Evolutionary conservation across 2,329 filamentous ascomycete species (phyloP).

Genomic region (Trematosphaeria pertusa): DNA sequence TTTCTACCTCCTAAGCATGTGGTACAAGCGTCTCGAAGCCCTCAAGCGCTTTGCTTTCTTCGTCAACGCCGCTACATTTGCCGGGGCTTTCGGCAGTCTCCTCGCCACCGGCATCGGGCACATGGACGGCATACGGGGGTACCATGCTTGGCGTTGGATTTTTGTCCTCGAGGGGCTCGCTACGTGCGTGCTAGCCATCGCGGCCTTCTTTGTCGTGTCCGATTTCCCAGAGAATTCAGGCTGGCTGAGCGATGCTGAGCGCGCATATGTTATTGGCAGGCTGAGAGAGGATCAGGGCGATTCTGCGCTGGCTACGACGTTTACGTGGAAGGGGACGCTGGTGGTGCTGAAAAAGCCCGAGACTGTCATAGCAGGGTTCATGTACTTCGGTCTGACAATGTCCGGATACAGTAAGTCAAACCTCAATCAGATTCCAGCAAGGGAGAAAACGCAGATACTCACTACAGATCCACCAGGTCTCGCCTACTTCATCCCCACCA

Average conservation of each 20-base stretch:
- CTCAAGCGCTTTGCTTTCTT: slow-evolving; percentile 8
- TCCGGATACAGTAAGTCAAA: slow-evolving; percentile 49
- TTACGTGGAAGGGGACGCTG: slow-evolving; percentile 1
- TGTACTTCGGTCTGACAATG: slow-evolving; percentile 17
- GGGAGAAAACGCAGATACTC: no score
- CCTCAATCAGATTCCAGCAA: no score
- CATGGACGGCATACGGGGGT: slow-evolving; percentile 21
- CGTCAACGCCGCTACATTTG: slow-evolving; percentile 1
- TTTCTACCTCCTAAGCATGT: slow-evolving; percentile 7
- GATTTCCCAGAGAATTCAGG: slow-evolving; percentile 7
- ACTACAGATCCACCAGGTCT: no score
- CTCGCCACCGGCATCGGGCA: slow-evolving; percentile 51
- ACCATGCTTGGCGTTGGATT: slow-evolving; percentile 46
- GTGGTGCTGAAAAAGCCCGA: slow-evolving; percentile 6
- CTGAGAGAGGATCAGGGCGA: neutral
- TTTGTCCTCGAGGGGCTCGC: slow-evolving; percentile 66
- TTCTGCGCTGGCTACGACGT: no score
- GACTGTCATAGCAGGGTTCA: slow-evolving; percentile 5
- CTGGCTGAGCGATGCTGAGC: slow-evolving; percentile 4
- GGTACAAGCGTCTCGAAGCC: slow-evolving; percentile 7
- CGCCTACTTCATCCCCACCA: slow-evolving; percentile 40
- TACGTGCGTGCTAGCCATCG: slow-evolving; percentile 55
- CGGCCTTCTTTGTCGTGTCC: slow-evolving; percentile 43
- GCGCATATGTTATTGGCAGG: neutral
- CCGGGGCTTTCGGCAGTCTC: slow-evolving; percentile 33